Evolutionary conservation across 371 early-diverging fungal species (phyloP), one percentile per base, ranked within the genome.

Genomic region (Catenaria anguillulae): DNA sequence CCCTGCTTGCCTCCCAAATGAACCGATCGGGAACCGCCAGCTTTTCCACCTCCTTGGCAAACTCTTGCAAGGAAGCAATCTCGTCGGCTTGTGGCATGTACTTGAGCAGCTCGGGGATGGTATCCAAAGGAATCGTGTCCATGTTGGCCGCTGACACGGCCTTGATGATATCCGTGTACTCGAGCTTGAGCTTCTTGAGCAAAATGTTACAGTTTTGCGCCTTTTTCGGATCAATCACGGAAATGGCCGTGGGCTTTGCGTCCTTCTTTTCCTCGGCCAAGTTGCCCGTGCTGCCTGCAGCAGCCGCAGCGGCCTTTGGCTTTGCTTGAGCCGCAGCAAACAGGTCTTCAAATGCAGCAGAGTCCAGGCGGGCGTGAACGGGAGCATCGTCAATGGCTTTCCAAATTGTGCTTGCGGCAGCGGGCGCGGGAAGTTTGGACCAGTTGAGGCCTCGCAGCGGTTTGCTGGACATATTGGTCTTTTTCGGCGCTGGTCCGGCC

Each of bases 391-490:
- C 77, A 1, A 79, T 54, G 3, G 66, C 60, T 21, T 65, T 67
- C 72, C 76, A 79, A 15, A 79, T 64, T 0, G 79, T 79, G 23
- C 68, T 72, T 33, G 63, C 65, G 43, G 68, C 70, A 58, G 73
- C 71, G 21, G 59, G 13, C 1, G 68, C 70, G 2, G 73, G 66
- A 4, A 79, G 46, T 65, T 79, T 79, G 8, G 75, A 74, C 79
- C 79, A 79, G 63, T 79, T 76, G 63, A 79, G 69, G 0, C 77
- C 67, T 60, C 77, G 77, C 33, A 79, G 66, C 5, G 78, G 78
- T 55, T 76, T 77, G 19, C 68, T 58, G 1, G 73, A 68, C 26
- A 79, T 63, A 33, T 77, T 77, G 4, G 63, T 66, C 17, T 67
- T 64, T 48, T 77, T 77, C 2, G 72, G 55, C 1, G 72, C 69